These are phyloP conservation scores for Colletotrichum noveboracense DNA, from an alignment of 2,329 filamentous ascomycete genomes.

Conservation along the genomic window DNA sequence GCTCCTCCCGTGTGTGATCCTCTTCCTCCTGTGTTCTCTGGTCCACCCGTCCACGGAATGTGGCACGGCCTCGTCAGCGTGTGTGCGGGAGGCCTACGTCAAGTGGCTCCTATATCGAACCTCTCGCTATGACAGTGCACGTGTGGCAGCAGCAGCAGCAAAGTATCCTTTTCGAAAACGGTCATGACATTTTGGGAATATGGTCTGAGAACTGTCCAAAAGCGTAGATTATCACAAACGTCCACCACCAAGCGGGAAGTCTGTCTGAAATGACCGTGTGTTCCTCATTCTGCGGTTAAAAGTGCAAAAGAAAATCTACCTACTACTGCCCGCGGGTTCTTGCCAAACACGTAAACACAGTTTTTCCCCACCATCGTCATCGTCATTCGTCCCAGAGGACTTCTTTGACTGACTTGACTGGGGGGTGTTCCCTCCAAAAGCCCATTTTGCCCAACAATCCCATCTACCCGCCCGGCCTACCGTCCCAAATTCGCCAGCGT, in stretches of 20 bases:
- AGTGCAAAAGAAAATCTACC: background rate
- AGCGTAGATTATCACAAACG: background rate
- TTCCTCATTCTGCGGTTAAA: conserved; percentile 1
- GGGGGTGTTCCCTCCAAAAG: background rate
- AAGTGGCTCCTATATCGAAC: background rate
- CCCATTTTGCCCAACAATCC: background rate
- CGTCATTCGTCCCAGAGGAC: background rate
- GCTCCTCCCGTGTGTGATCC: background rate
- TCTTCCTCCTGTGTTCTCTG: background rate
- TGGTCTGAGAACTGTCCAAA: too few relatives aligned
- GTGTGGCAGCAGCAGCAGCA: background rate
- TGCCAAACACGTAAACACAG: background rate
- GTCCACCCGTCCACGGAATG: background rate
- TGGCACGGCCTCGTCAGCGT: background rate
- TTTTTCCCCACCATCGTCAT: background rate
- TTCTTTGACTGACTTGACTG: background rate
- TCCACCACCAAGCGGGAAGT: background rate
- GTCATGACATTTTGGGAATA: background rate
- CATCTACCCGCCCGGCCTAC: background rate
- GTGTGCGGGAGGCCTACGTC: background rate
- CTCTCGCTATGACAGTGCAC: background rate
- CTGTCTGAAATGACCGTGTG: conserved; percentile 12
- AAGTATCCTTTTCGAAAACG: too few relatives aligned
- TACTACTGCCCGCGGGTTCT: background rate
- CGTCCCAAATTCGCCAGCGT: background rate